Base-by-base conservation (phyloP, 2,329 filamentous ascomycete species). In the Paecilomyces sp. region DNA sequence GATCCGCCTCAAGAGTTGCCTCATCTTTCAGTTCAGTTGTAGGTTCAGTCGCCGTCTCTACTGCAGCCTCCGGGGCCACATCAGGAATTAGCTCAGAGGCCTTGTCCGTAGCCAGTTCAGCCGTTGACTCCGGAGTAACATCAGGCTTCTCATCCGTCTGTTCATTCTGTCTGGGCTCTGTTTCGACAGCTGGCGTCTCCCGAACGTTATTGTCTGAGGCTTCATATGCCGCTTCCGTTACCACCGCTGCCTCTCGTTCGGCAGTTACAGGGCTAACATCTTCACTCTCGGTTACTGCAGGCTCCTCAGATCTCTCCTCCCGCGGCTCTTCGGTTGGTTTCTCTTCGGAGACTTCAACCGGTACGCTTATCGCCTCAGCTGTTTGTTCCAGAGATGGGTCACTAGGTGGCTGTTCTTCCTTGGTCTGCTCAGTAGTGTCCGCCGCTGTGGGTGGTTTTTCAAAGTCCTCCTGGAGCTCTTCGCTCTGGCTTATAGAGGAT, bases 401-500 rank as follows among this genome's bases (percentile, higher is more conserved):
- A 47, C 3, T 47, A n/a, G 18, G 41, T 9, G 41, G 24, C 51
- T 53, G 11, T 30, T 53, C 51, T 24, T 53, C 22, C 5, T 53
- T 30, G 13, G 24, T 30, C n/a, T 53, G 51, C 9, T 28, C 51
- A 28, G 22, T 3, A 53, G 51, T 25, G 30, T 13, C 51, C 24
- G 6, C 51, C 7, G 13, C 51, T 13, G 51, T 11, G 4, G 11
- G 7, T 13, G 28, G 51, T 3, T 18, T 18, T 47, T 47, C 41
- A 9, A 15, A 7, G 2, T n/a, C n/a, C 15, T 18, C 18, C 8
- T n/a, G 25, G 64, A 65, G 7, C 60, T 63, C 57, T 66, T 68
- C 60, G 68, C 67, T 57, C 67, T 68, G 57, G 69, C 68, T 58
- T 72, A 47, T 22, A 12, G 51, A 25, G 4, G 22, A 11, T 25